Evolutionary conservation across 192 early-diverging fungal species (phyloP), one percentile per base, ranked within the genome.

Genomic region (Gonapodya prolifera): DNA sequence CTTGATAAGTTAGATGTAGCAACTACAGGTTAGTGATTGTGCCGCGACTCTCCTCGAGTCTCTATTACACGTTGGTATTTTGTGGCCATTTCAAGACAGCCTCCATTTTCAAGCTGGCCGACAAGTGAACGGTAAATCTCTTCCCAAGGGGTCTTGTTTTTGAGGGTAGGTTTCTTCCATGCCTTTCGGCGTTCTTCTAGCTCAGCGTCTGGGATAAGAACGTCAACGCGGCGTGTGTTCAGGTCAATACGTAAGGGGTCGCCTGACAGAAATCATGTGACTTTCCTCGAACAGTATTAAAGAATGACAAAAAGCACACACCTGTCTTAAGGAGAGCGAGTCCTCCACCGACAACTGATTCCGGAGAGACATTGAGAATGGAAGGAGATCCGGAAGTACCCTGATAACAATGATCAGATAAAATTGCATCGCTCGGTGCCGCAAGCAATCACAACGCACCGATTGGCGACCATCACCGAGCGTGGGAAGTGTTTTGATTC

Each of bases 401-500:
- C 45, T 61, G 23, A 23, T 61, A 61, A 61, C 23, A 61, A 23
- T 8, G 45, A 61, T 8, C n/a, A n/a, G n/a, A n/a, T n/a, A n/a
- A n/a, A n/a, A n/a, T n/a, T n/a, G n/a, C n/a, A n/a, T n/a, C n/a
- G n/a, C n/a, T n/a, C n/a, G n/a, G n/a, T n/a, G n/a, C n/a, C n/a
- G n/a, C n/a, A n/a, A n/a, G n/a, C n/a, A n/a, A n/a, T n/a, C n/a
- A n/a, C 8, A 61, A 23, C 45, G 8, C 45, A 61, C 45, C 28
- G 71, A 73, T 73, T 73, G 71, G 8, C 71, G 71, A 32, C 71
- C 71, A 32, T 73, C 71, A 29, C 71, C 71, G 71, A 73, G 71
- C 8, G 71, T 73, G 16, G 71, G 71, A 18, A 73, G 71, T 2
- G 71, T 32, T 8, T 2, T 16, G 13, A 73, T 73, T 18, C 71